phyloP scores from a whole-genome alignment of 2,329 filamentous ascomycete species.

The Penicillium sp. region DNA sequence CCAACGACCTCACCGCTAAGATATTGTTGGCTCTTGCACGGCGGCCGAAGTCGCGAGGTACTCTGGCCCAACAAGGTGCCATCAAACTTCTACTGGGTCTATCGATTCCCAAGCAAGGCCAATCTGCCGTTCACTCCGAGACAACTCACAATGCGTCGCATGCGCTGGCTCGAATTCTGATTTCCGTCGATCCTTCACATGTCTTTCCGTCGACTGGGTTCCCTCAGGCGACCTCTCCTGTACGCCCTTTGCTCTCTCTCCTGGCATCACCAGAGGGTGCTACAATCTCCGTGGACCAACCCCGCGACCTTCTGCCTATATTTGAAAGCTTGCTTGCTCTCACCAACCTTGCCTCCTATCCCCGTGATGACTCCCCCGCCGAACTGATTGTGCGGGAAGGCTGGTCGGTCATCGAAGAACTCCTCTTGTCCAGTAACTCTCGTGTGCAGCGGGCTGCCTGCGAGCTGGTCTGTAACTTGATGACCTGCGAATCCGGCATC shows the following conservation, averaged over 20 bases:
- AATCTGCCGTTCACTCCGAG: constrained; percentile 45
- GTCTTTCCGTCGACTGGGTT: constrained; percentile 82
- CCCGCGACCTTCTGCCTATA: constrained; percentile 80
- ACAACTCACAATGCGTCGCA: constrained; percentile 70
- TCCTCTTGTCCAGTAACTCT: constrained; percentile 76
- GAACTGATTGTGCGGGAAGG: constrained; percentile 76
- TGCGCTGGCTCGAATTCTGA: constrained; percentile 81
- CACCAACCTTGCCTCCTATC: constrained; percentile 82
- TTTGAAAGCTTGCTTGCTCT: constrained; percentile 92
- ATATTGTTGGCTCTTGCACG: constrained; percentile 80
- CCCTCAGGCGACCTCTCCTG: constrained; percentile 75
- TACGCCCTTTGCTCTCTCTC: constrained; percentile 79
- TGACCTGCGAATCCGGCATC: constrained; percentile 52
- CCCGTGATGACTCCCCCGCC: constrained; percentile 53
- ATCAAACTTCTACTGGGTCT: constrained; percentile 80
- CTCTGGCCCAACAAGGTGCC: constrained; percentile 91
- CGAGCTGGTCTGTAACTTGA: constrained; percentile 89
- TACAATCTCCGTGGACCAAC: constrained; percentile 57
- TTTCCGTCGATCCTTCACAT: constrained; percentile 82
- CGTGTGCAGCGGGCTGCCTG: constrained; percentile 82
- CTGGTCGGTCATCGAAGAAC: constrained; percentile 80
- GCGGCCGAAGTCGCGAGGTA: constrained; percentile 74
- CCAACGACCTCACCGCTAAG: constrained; percentile 71
- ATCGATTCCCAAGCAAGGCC: constrained; percentile 56
- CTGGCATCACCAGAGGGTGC: constrained; percentile 68